A percentile compares a stretch with the other conserved stretches of the same genome.
These are phyloP conservation scores for Clavispora fructus DNA, from an alignment of 805 yeast species.

Conservation along the genomic window DNA sequence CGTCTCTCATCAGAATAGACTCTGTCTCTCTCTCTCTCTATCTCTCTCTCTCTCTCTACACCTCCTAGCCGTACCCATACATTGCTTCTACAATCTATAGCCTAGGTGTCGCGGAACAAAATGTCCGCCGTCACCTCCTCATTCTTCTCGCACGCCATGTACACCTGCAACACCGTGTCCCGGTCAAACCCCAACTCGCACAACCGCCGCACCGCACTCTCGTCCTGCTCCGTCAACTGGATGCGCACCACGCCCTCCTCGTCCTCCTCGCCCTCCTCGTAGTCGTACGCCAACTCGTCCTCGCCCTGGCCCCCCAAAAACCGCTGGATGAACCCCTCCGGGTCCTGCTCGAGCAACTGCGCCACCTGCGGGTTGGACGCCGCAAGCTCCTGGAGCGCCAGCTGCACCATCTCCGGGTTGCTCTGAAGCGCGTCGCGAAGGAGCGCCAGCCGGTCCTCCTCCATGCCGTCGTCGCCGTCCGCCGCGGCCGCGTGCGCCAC, in stretches of 20 bases:
- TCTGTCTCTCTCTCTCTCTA: no score
- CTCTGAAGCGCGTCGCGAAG: conserved; percentile 75
- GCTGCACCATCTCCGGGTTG: conserved; percentile 85
- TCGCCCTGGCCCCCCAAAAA: conserved; percentile 61
- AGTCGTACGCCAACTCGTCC: conserved; percentile 34
- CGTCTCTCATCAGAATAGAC: no score
- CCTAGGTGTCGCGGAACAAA: conserved; percentile 49
- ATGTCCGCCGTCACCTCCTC: conserved; percentile 96
- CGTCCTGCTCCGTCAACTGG: conserved; percentile 73
- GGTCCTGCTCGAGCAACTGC: conserved; percentile 71
- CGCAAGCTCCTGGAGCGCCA: conserved; percentile 76
- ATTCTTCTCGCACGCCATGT: conserved; percentile 95
- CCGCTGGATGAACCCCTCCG: conserved; percentile 81
- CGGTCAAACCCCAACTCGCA: conserved; percentile 93
- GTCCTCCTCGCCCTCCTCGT: conserved; percentile 29
- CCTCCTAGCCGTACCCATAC: no score
- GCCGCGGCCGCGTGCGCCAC: conserved; percentile 38
- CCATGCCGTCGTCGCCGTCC: conserved; percentile 25
- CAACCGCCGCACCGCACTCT: conserved; percentile 81
- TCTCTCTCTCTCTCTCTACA: no score
- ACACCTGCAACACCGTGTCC: conserved; percentile 82
- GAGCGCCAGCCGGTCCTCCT: conserved; percentile 44
- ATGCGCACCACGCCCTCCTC: conserved; percentile 43
- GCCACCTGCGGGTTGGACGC: conserved; percentile 82
- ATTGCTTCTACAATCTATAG: not conserved